Base-by-base conservation (phyloP, 176 grass and related monocot genomes). In the Leersia perrieri region DNA sequence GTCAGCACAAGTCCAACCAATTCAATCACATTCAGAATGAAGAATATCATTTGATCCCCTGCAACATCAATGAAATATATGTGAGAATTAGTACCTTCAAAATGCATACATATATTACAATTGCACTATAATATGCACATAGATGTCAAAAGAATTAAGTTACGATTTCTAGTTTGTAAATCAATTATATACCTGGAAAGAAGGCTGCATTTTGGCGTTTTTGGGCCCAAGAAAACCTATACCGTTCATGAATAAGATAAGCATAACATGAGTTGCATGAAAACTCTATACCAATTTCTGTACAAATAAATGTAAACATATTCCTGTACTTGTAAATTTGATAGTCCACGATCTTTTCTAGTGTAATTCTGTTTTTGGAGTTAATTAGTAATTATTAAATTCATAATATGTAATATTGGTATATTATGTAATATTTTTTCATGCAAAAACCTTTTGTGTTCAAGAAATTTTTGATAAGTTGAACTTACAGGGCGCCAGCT, bases 221-320 rank as follows among this genome's bases (percentile, higher is more conserved):
- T 68, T 93, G 91, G 58, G 88, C 85, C 88, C 91, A 93, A 3
- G 91, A 93, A 60, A 93, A 93, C 64, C 91, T 93, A 11, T 22
- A 60, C n/a, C 4, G 16, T 76, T 76, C 32, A 55, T 14, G 13
- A 28, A 5, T 82, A 11, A 77, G 40, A 89, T 64, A 26, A 33
- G 16, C 3, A 29, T 32, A 26, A 7, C n/a, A 25, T 26, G n/a
- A 66, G 7, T 47, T 18, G 57, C 18, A 20, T 26, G 3, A 51
- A 18, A 7, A 53, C 1, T n/a, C 20, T 55, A 55, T 55, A n/a
- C 9, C 14, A 60, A 16, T 74, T 60, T 18, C 2, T 22, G 22
- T 33, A 5, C 1, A 32, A 3, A 68, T 1, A 60, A 5, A 55
- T 31, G 32, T 60, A 42, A 12, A 60, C 12, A 34, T 13, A 55